Evolutionary conservation across 2,329 filamentous ascomycete species (phyloP).

Genomic region (Tolypocladium sp.): DNA sequence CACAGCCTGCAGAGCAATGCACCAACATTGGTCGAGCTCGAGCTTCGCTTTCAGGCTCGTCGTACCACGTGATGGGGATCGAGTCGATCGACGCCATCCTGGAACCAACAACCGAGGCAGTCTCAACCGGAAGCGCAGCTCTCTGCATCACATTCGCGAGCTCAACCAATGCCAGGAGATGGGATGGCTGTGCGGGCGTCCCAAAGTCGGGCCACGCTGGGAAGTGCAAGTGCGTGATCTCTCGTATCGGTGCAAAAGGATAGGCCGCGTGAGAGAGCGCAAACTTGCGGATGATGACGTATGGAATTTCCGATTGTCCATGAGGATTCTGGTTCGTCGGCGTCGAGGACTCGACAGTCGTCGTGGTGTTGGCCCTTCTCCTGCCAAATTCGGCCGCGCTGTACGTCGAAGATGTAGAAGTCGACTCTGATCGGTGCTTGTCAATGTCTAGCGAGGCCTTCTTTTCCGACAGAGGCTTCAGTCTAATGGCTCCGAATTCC

Average conservation of each 20-base stretch:
- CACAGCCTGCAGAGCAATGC: constrained; percentile 93
- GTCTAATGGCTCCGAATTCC: constrained; percentile 67
- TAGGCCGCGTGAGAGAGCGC: constrained; percentile 66
- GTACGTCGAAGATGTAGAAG: constrained; percentile 12
- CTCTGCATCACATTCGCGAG: constrained; percentile 69
- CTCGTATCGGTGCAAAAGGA: constrained; percentile 78
- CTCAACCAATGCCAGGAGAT: constrained; percentile 83
- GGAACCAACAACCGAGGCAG: constrained; percentile 23
- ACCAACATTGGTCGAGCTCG: constrained; percentile 68
- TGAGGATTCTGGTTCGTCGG: constrained; percentile 16
- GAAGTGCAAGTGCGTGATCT: constrained; percentile 92
- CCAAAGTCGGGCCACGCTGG: constrained; percentile 97
- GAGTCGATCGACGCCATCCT: constrained; percentile 18
- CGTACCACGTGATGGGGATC: constrained; percentile 34
- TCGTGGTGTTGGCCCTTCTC: constrained; percentile 45
- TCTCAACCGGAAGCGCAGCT: constrained; percentile 39
- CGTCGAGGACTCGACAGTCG: constrained; percentile 27
- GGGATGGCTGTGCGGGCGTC: constrained; percentile 77
- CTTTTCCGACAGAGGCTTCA: constrained; percentile 74
- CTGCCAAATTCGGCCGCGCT: constrained; percentile 30
- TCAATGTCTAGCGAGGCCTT: constrained; percentile 68
- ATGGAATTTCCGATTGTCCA: constrained; percentile 49
- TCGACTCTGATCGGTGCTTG: constrained; percentile 34
- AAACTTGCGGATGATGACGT: constrained; percentile 80
- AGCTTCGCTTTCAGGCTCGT: constrained; percentile 49